phyloP scores from a whole-genome alignment of 345 rosid species.

The Barbarea vulgaris region DNA sequence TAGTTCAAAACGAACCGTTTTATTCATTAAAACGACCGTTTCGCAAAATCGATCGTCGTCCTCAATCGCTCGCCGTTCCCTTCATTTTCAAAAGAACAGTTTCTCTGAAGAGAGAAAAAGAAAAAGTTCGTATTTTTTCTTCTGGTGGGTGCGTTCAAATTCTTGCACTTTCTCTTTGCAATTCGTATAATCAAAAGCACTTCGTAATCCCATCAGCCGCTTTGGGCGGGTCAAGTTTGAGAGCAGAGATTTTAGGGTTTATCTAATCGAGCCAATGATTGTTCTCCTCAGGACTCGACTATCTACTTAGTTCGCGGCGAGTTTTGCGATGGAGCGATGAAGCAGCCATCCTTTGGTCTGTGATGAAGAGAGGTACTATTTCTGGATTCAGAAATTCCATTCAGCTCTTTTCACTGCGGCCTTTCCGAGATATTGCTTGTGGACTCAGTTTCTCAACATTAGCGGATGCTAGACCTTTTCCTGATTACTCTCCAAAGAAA shows the following conservation, averaged over 20 bases:
- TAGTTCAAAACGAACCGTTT: neutral
- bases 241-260: slow-evolving; percentile 27
- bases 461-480: slow-evolving; percentile 68
- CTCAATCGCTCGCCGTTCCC: neutral
- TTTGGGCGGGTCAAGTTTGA: slow-evolving; percentile 18
- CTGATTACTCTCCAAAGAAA: slow-evolving; percentile 82
- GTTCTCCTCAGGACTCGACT: neutral
- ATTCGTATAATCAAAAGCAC: neutral
- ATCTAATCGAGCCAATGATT: neutral
- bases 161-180: neutral
- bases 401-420: slow-evolving; percentile 33
- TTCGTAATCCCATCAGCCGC: neutral
- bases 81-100: neutral
- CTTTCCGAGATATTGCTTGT: slow-evolving; percentile 33
- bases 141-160: neutral
- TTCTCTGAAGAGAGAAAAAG: neutral
- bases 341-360: slow-evolving; percentile 4
- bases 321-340: slow-evolving; percentile 23
- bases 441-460: slow-evolving; percentile 40
- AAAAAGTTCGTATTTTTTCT: neutral
- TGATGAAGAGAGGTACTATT: slow-evolving; percentile 58
- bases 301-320: neutral
- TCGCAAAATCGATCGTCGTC: slow-evolving; percentile 15
- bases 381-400: slow-evolving; percentile 41
- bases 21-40: slow-evolving; percentile 4